Conservation (phyloP, 257 asterid genomes). For the Salvia splendens region DNA sequence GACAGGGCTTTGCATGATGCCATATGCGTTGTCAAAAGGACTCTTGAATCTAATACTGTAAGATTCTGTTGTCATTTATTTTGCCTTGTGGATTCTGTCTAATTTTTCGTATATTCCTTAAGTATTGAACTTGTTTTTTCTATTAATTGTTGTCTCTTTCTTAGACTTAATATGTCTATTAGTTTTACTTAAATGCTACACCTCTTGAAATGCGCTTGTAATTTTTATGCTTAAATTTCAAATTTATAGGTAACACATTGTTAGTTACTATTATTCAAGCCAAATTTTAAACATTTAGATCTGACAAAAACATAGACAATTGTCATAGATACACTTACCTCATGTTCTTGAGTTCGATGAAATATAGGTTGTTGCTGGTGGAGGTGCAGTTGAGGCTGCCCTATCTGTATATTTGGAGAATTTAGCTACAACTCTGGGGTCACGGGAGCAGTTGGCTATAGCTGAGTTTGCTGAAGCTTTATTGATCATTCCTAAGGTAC, state of each 20-base stretch:
- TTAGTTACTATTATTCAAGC: too few relatives aligned
- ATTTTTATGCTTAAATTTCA: too few relatives aligned
- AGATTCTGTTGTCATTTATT: slow-evolving; percentile 24
- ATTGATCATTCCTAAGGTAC: slow-evolving; percentile 85
- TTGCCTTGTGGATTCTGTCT: neutral
- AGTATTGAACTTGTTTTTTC: neutral
- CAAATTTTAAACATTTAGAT: neutral
- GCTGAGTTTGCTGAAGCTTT: slow-evolving; percentile 97
- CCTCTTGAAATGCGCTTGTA: too few relatives aligned
- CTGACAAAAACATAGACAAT: neutral
- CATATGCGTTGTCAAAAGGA: slow-evolving; percentile 79
- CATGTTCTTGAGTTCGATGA: slow-evolving; percentile 27
- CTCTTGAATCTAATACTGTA: slow-evolving; percentile 83
- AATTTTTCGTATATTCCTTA: neutral
- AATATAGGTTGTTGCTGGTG: slow-evolving; percentile 92
- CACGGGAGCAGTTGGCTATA: slow-evolving; percentile 96
- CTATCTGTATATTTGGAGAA: slow-evolving; percentile 86
- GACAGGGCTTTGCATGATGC: slow-evolving; percentile 97
- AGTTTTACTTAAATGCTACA: too few relatives aligned
- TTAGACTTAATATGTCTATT: too few relatives aligned
- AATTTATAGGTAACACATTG: too few relatives aligned
- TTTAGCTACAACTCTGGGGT: slow-evolving; percentile 87
- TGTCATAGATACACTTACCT: too few relatives aligned
- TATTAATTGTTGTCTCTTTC: too few relatives aligned
- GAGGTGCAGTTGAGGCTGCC: slow-evolving; percentile 98